Conservation (phyloP, 106 monocot species). For the Narthecium ossifragum region DNA sequence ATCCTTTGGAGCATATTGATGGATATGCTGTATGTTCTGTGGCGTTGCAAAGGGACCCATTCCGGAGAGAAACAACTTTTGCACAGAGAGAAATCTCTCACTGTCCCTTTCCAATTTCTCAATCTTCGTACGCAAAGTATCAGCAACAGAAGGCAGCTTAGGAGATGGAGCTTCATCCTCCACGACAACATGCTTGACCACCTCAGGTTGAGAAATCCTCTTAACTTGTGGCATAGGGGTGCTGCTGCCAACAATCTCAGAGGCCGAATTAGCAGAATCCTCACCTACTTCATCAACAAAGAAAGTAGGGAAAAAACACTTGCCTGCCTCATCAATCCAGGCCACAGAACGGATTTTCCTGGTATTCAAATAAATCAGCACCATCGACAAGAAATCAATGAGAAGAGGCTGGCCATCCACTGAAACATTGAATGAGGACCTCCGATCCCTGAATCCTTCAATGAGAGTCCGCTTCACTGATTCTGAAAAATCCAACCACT, state of each 20-base stretch:
- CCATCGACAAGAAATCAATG: conserved; percentile 60
- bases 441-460: conserved; percentile 29
- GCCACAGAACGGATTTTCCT: conserved; percentile 26
- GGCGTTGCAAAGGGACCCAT: conserved; percentile 37
- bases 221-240: neutral
- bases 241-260: neutral
- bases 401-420: conserved; percentile 11
- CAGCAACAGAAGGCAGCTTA: neutral
- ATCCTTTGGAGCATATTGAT: conserved; percentile 21
- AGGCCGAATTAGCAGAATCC: neutral
- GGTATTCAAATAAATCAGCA: conserved; percentile 29
- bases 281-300: conserved; percentile 25
- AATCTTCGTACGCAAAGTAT: conserved; percentile 19
- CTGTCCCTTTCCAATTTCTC: conserved; percentile 21
- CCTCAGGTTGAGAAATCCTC: conserved; percentile 7
- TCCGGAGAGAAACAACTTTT: conserved; percentile 34
- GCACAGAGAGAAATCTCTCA: conserved; percentile 17
- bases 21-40: conserved; percentile 19
- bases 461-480: conserved; percentile 13
- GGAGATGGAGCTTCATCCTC: neutral
- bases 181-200: conserved; percentile 16
- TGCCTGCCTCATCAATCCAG: conserved; percentile 47
- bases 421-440: conserved; percentile 12
- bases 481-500: conserved; percentile 37
- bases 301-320: conserved; percentile 43